Evolutionary conservation across 495 filamentous ascomycete species (phyloP), one percentile per base, ranked within the genome.

Genomic region (Aspergillus cavernicola): DNA sequence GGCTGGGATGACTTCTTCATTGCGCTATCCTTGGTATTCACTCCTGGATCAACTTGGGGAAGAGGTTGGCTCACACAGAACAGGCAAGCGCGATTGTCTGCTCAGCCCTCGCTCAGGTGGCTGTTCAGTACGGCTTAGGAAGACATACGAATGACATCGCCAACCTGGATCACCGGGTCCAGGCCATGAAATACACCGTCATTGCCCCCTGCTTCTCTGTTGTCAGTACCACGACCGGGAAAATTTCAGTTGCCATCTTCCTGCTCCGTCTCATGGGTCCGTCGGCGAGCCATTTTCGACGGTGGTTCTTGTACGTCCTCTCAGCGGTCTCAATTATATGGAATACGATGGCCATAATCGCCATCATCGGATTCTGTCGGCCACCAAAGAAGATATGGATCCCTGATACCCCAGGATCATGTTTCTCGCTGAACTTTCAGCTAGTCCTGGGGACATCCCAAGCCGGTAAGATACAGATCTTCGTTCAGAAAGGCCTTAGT

Each of bases 1-100:
- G 55, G 55, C 9, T 57, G 55, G 55, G 55, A 57, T 49, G 55
- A 57, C 12, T 52, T 47, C 5, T 57, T 52, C 15, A 57, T 57
- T 9, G 26, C 41, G 11, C 12, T 56, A 9, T 45, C 54, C 11
- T 24, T 56, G 54, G 52, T 55, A 55, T 13, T 36, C 35, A 2
- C 16, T n/a, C n/a, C n/a, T n/a, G n/a, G n/a, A n/a, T n/a, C n/a
- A n/a, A n/a, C n/a, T n/a, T n/a, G n/a, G n/a, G n/a, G n/a, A n/a
- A n/a, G n/a, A n/a, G n/a, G n/a, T n/a, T n/a, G n/a, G 8, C 16
- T 40, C n/a, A 22, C 44, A 1, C n/a, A 0, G 2, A 2, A 19
- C 26, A 55, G 52, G 32, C 29, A 19, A 56, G 22, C 15, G 54
- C 54, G 1, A 10, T 57, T 16, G 23, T 52, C 16, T 57, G 55